phyloP scores from a whole-genome alignment of 345 rosid species.

The Gossypium anomalum region DNA sequence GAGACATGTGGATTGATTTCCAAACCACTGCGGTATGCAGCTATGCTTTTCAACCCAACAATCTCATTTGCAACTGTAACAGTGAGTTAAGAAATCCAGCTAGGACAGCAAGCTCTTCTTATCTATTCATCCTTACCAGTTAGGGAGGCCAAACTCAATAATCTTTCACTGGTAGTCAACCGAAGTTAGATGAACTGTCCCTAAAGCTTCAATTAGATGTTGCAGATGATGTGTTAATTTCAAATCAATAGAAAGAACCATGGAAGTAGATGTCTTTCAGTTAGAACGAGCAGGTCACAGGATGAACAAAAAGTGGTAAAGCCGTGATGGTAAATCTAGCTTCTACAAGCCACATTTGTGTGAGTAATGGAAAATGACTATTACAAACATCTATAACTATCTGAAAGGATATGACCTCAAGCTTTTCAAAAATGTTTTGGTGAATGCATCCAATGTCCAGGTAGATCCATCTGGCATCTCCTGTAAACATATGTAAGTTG shows the following conservation, averaged over 20 bases:
- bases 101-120: conserved; percentile 1
- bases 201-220: not conserved
- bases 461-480: conserved; percentile 37
- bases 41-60: conserved; percentile 73
- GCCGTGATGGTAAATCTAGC: not conserved
- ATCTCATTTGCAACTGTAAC: conserved; percentile 53
- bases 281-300: not conserved
- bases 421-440: conserved; percentile 41
- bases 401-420: conserved; percentile 84
- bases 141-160: not conserved
- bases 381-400: conserved; percentile 16
- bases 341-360: not conserved
- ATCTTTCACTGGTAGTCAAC: not conserved
- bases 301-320: conserved; percentile 2
- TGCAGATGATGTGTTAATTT: not conserved
- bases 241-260: not conserved
- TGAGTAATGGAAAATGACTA: not conserved
- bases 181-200: not conserved
- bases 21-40: conserved; percentile 89
- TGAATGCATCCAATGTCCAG: conserved; percentile 72
- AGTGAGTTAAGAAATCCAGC: conserved; percentile 42
- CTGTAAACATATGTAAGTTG: conserved; percentile 26
- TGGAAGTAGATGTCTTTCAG: not conserved
- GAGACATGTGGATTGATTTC: conserved; percentile 61
- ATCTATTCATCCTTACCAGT: not conserved